Base-by-base conservation (phyloP, 2,329 filamentous ascomycete species). In the Fusarium drepaniforme region DNA sequence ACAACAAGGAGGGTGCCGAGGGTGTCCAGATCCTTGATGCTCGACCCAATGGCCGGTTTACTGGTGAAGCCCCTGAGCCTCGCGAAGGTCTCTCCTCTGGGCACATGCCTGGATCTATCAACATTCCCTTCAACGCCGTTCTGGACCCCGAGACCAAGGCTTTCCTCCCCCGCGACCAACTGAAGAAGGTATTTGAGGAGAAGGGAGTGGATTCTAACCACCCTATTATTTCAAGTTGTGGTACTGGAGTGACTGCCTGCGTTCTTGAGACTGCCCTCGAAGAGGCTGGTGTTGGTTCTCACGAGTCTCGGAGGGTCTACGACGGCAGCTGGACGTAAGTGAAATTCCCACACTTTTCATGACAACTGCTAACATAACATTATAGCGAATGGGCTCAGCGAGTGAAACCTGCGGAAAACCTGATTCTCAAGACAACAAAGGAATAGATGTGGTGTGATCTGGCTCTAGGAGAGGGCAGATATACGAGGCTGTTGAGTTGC, bases 241-340 rank as follows among this genome's bases (percentile, higher is more conserved):
- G 97, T 15, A 98, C 96, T 8, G 97, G 97, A 38, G 96, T 99
- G 62, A 98, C 96, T 13, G 97, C 97, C 9, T 94, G 94, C 21
- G 90, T 98, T 51, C 91, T 99, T 49, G 97, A 99, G 81, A 93
- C 95, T 42, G 97, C 95, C 3, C 85, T 99, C 64, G 91, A 90
- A 35, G 92, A 95, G 82, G 94, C 96, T 25, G 92, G 92, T 2
- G 96, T 91, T 80, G 94, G 93, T 3, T 86, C 90, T 5, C 84
- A 89, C 0, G 89, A 92, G 71, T 90, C 90, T 65, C 90, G 94
- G 76, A 92, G 90, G 80, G 88, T 99, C 25, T 99, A 99, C 80
- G 97, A 99, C 82, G 97, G 97, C 58, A 98, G 96, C 83, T 99
- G 97, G 97, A 98, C 97, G 90, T 97, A 87, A 91, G 94, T 93